Base-by-base conservation (phyloP, 305 asterid genomes). In the Galium porrigens region DNA sequence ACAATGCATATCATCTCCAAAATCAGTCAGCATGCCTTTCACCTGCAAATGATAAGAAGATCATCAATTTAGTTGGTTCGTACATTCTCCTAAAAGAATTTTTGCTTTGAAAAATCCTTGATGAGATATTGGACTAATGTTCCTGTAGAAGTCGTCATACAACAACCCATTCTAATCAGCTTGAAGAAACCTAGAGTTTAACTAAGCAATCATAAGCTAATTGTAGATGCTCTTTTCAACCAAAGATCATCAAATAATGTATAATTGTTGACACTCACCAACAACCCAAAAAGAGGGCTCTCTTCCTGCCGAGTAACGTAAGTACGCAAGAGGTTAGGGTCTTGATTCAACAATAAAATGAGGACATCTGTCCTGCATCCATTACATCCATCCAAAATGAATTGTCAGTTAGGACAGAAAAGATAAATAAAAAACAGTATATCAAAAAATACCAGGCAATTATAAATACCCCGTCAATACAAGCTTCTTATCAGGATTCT, bases 351-450 rank as follows among this genome's bases (percentile, higher is more conserved):
- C 72, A 80, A 84, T 76, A 83, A 88, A 81, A 87, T 79, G 73
- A 94, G 94, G 80, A 94, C 86, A 82, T 89, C 96, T 85, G 95
- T 86, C 92, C 99, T 92, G 94, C 89, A 89, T 69, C 79, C 82
- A 74, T 79, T 72, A 81, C 61, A 74, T 68, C 57, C 75, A 77
- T 67, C 68, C 61, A 72, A 69, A 33, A 41, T 70, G 48, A 29
- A 29, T 52, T 25, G 37, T 61, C 39, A 29, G 66, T 66, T 58
- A 4, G 54, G 18, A 62, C 56, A 15, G 14, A 63, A 22, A 39
- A 32, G 12, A 27, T 52, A 25, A n/a, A 2, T 6, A 10, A 0
- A 69, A 73, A 63, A 60, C 33, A 29, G 48, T 32, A 61, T 37
- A 60, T 53, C 39, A 22, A 65, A 59, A 70, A 66, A 70, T 42